phyloP scores from a whole-genome alignment of 208 protist genomes.

The Novymonas esmeraldas region DNA sequence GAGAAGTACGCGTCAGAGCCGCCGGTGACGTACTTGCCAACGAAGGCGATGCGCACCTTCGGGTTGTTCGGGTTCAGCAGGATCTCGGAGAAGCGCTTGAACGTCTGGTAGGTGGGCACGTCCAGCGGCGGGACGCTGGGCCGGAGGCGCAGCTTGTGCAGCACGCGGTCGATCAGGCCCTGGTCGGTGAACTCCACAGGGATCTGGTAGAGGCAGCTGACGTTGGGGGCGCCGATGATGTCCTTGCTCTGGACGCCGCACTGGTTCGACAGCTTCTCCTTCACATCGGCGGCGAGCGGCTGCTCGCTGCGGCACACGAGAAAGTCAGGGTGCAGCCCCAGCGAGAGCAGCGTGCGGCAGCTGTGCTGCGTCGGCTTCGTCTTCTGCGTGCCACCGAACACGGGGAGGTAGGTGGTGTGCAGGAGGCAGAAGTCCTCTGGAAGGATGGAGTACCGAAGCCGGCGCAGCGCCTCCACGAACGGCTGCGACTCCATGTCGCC shows the following conservation, averaged over 20 bases:
- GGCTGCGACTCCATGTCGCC: conserved; percentile 99
- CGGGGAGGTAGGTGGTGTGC: conserved; percentile 90
- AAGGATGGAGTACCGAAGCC: conserved; percentile 81
- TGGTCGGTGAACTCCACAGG: conserved; percentile 93
- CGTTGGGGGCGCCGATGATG: conserved; percentile 97
- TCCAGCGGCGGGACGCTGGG: conserved; percentile 40
- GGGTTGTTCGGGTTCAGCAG: conserved; percentile 78
- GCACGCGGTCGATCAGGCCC: conserved; percentile 73
- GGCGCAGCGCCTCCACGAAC: conserved; percentile 98
- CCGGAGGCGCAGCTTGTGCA: conserved; percentile 80
- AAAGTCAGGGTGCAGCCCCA: conserved; percentile 98
- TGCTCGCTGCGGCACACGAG: conserved; percentile 97
- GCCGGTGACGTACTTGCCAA: conserved; percentile 98
- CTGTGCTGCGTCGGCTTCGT: conserved; percentile 99
- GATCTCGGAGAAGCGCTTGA: conserved; percentile 71
- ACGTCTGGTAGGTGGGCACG: conserved; percentile 81
- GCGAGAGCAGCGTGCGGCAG: conserved; percentile 94
- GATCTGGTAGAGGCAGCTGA: conserved; percentile 96
- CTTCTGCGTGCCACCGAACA: conserved; percentile 98
- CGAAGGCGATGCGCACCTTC: conserved; percentile 95
- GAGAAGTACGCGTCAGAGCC: conserved; percentile 98
- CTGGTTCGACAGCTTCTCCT: conserved; percentile 96
- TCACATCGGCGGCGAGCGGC: conserved; percentile 76
- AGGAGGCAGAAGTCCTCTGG: conserved; percentile 89
- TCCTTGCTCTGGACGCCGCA: conserved; percentile 95